Conservation (phyloP, 345 rosid genomes). For the Toxicodendron radicans region DNA sequence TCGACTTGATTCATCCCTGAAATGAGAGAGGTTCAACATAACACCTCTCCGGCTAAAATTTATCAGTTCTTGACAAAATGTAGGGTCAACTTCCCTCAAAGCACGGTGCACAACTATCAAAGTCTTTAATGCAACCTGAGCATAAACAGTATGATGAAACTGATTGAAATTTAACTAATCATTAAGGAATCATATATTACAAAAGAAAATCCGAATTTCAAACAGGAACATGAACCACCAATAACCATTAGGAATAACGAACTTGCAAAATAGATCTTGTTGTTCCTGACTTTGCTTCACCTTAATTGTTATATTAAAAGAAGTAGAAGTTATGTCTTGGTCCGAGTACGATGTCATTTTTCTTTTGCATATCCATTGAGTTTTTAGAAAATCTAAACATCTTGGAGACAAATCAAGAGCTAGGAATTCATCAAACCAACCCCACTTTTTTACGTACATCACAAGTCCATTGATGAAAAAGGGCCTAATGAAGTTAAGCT, state of each 20-base stretch:
- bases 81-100: conserved; percentile 34
- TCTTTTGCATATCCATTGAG: too few relatives aligned
- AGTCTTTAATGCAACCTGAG: conserved; percentile 51
- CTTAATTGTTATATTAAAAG: conserved; percentile 1
- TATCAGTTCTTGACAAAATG: conserved; percentile 34
- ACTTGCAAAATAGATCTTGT: conserved; percentile 6
- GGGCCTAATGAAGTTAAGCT: not conserved
- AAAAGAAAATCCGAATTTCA: not conserved
- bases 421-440: too few relatives aligned
- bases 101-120: conserved; percentile 45
- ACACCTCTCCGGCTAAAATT: conserved; percentile 18
- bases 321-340: conserved; percentile 8
- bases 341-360: not conserved
- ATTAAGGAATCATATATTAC: not conserved
- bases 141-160: not conserved
- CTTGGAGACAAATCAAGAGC: too few relatives aligned
- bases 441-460: too few relatives aligned
- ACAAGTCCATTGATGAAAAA: too few relatives aligned
- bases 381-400: too few relatives aligned
- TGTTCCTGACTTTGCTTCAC: not conserved
- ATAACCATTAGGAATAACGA: not conserved
- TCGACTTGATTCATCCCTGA: conserved; percentile 39
- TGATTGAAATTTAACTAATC: not conserved
- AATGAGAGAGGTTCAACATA: conserved; percentile 32
- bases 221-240: not conserved